Evolutionary conservation across 345 rosid genomes (phyloP).

Genomic region (Syzygium grande): DNA sequence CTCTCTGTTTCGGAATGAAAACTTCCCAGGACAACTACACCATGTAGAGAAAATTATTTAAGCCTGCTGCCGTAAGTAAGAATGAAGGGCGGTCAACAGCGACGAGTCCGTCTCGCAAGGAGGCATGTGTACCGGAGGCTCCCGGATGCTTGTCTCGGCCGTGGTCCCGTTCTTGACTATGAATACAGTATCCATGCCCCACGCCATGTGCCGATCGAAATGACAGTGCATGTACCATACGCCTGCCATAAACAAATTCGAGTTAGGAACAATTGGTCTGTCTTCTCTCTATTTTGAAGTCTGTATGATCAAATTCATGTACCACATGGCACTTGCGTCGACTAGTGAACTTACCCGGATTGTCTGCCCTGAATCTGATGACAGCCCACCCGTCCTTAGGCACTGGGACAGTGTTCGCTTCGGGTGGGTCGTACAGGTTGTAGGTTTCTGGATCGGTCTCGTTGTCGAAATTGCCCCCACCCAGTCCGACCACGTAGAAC

Average conservation of each 20-base stretch:
- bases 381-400: slow-evolving; percentile 24
- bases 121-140: slow-evolving; percentile 38
- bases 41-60: not conserved
- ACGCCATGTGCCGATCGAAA: slow-evolving; percentile 29
- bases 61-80: not conserved
- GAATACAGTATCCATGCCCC: slow-evolving; percentile 35
- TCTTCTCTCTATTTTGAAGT: not conserved
- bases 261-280: not conserved
- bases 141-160: slow-evolving; percentile 1
- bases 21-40: not conserved
- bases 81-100: not conserved
- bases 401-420: slow-evolving; percentile 15
- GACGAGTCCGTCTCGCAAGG: slow-evolving; percentile 11
- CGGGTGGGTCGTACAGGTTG: slow-evolving; percentile 24
- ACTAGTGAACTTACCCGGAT: slow-evolving; percentile 11
- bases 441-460: slow-evolving; percentile 10
- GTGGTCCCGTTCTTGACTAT: slow-evolving; percentile 22
- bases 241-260: slow-evolving; percentile 10
- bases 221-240: slow-evolving; percentile 52
- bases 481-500: slow-evolving; percentile 20
- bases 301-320: not conserved
- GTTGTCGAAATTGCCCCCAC: slow-evolving; percentile 14
- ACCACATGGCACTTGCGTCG: not conserved
- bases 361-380: slow-evolving; percentile 19
- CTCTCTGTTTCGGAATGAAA: not conserved